A percentile compares a stretch with the other conserved stretches of the same genome.
These are phyloP conservation scores for Kwoniella bestiolae DNA, from an alignment of 768 basidiomycete genomes.

Conservation along the genomic window DNA sequence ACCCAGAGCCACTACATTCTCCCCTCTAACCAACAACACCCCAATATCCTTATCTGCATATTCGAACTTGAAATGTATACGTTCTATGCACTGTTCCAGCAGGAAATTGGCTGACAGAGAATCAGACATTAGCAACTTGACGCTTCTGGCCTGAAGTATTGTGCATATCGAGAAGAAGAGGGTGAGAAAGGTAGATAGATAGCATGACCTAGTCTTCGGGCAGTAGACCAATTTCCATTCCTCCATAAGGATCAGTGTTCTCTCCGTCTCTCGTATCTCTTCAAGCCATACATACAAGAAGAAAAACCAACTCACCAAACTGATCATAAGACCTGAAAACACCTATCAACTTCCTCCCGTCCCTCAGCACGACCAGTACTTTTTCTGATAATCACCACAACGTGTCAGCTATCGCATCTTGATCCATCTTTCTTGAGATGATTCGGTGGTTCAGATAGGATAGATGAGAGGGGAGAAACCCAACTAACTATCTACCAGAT, in stretches of 20 bases:
- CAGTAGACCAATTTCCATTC: too few relatives aligned
- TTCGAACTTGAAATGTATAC: conserved; percentile 84
- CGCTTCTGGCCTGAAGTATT: too few relatives aligned
- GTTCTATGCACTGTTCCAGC: conserved; percentile 91
- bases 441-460: conserved; percentile 55
- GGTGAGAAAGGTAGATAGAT: too few relatives aligned
- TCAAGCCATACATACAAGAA: not conserved
- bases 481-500: conserved; percentile 99
- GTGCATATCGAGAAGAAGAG: too few relatives aligned
- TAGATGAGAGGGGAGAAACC: too few relatives aligned
- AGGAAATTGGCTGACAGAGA: conserved; percentile 85
- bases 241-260: not conserved
- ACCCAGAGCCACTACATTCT: conserved; percentile 95
- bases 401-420: not conserved
- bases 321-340: conserved; percentile 98
- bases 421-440: not conserved
- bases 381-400: too few relatives aligned
- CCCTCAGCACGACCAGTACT: conserved; percentile 95
- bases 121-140: too few relatives aligned
- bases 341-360: conserved; percentile 94
- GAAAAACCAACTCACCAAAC: conserved; percentile 72
- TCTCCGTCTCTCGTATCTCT: not conserved
- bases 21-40: conserved; percentile 91
- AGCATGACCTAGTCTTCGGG: not conserved
- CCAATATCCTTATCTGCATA: conserved; percentile 70